Conservation (phyloP, 2,329 filamentous ascomycete genomes). For the Ophioceras dolichostomum region DNA sequence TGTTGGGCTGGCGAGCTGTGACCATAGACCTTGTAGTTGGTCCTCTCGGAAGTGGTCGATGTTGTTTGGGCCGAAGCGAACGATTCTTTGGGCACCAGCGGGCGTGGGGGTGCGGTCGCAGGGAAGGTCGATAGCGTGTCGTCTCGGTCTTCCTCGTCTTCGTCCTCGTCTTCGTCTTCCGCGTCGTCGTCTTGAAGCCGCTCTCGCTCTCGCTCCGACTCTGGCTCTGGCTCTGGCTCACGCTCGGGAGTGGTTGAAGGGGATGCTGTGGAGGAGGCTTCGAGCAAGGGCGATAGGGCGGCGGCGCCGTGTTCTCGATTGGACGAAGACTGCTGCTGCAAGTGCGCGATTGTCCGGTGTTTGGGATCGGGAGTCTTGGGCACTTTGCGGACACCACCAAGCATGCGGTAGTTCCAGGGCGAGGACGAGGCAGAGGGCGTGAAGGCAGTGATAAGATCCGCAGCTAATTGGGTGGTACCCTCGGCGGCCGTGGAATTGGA, state of each 20-base stretch:
- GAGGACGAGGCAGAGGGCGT: constrained; percentile 27
- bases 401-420: constrained; percentile 41
- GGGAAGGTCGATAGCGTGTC: too few species aligned
- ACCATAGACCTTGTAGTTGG: constrained; percentile 42
- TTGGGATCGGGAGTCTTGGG: constrained; percentile 29
- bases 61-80: constrained; percentile 24
- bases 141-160: constrained; percentile 1
- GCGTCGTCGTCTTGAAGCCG: too few species aligned
- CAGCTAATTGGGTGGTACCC: constrained; percentile 18
- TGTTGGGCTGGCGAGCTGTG: constrained; percentile 30
- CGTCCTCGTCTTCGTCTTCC: constrained; percentile 6
- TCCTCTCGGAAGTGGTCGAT: constrained; percentile 34
- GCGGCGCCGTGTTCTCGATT: constrained; percentile 15
- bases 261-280: constrained; percentile 14
- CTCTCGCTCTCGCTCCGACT: too few species aligned
- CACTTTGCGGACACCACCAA: constrained; percentile 43
- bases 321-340: constrained; percentile 14
- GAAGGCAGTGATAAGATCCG: constrained; percentile 19
- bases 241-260: background rate
- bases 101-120: background rate
- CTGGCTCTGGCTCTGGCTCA: too few species aligned
- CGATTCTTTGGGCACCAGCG: constrained; percentile 17
- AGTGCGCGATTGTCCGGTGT: constrained; percentile 21
- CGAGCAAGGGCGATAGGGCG: constrained; percentile 19
- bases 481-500: constrained; percentile 21